A percentile compares a stretch with the other conserved stretches of the same genome.
Conservation (phyloP, 345 rosid species). For the Angophora floribunda region DNA sequence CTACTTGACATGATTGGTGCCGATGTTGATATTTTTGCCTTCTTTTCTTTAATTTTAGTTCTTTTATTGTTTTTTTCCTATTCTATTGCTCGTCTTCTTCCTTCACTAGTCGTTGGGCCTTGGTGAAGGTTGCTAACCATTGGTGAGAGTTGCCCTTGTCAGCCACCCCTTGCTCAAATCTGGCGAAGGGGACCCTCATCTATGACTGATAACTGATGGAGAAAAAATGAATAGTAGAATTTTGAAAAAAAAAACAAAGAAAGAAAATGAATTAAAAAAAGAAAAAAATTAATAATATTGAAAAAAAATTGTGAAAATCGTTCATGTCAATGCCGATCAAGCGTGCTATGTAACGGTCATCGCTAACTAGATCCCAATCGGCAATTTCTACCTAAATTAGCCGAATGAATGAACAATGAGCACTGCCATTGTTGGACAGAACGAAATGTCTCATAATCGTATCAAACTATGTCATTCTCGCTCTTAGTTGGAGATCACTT, state of each 20-base stretch:
- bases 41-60: too few relatives aligned
- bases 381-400: too few relatives aligned
- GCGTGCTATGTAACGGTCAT: too few relatives aligned
- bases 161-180: accelerated
- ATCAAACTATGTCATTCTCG: not conserved
- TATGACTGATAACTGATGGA: not conserved
- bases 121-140: not conserved
- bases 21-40: not conserved
- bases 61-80: not conserved
- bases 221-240: not conserved
- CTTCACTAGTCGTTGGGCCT: not conserved
- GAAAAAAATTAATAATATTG: too few relatives aligned
- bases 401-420: too few relatives aligned
- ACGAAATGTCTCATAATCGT: not conserved
- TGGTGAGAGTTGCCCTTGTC: not conserved
- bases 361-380: too few relatives aligned
- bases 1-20: not conserved
- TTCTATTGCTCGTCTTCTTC: not conserved
- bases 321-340: too few relatives aligned
- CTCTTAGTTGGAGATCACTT: not conserved
- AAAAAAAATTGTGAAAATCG: too few relatives aligned
- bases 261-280: not conserved
- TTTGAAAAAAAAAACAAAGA: not conserved
- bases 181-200: not conserved
- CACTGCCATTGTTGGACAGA: not conserved